A percentile compares a stretch with the other conserved stretches of the same genome.
phyloP scores from a whole-genome alignment of 192 early-diverging fungal genomes.

The Chytriomyces sp. region DNA sequence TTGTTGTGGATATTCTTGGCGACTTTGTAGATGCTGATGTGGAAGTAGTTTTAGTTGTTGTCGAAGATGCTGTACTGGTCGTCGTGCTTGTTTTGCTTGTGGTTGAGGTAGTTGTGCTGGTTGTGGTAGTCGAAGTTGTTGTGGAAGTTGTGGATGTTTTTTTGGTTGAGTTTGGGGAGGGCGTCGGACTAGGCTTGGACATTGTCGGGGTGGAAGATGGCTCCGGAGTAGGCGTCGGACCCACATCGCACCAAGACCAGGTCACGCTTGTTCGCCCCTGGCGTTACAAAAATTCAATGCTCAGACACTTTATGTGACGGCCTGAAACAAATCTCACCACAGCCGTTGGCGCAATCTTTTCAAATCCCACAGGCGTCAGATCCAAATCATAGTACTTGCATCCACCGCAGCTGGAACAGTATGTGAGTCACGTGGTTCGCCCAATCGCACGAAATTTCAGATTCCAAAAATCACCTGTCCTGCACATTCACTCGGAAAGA shows the following conservation, averaged over 20 bases:
- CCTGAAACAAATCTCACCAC: background rate
- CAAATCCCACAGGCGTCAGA: background rate
- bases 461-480: background rate
- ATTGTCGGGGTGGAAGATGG: background rate
- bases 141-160: background rate
- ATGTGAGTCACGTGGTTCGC: no score
- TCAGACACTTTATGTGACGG: no score
- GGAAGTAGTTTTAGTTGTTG: background rate
- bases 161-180: background rate
- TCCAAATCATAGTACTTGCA: background rate
- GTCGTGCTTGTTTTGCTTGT: background rate
- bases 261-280: no score
- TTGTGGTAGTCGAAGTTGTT: background rate
- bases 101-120: background rate
- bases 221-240: background rate
- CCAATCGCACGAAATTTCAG: no score
- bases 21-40: no score
- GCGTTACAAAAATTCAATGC: no score
- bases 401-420: background rate
- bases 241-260: background rate
- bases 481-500: background rate
- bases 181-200: background rate
- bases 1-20: background rate
- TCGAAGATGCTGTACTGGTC: background rate
- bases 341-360: background rate